phyloP scores from a whole-genome alignment of 2,329 filamentous ascomycete genomes.

The Shiraia bambusicola region DNA sequence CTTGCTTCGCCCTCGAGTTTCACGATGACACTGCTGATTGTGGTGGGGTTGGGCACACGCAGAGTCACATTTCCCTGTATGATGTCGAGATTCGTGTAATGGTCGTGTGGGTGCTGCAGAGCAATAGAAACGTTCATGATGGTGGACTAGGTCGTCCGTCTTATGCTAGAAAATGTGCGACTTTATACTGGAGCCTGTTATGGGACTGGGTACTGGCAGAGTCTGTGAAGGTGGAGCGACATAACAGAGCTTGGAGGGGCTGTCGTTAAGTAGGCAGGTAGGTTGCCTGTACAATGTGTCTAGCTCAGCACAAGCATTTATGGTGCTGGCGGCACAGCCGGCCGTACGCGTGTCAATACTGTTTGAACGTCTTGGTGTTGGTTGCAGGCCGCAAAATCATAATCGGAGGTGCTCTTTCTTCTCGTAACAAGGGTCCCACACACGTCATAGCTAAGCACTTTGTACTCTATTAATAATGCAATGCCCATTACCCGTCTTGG shows the following conservation, averaged over 20 bases:
- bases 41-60: constrained; percentile 47
- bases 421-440: constrained; percentile 9
- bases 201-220: constrained; percentile 18
- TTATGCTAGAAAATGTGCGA: not conserved
- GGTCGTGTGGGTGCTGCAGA: constrained; percentile 65
- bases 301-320: constrained; percentile 9
- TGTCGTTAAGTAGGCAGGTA: constrained; percentile 5
- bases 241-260: constrained; percentile 22
- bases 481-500: too few relatives aligned
- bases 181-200: constrained; percentile 9
- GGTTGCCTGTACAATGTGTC: constrained; percentile 8
- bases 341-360: constrained; percentile 35
- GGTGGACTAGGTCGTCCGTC: not conserved
- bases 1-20: constrained; percentile 80
- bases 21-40: constrained; percentile 63
- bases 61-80: constrained; percentile 61
- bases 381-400: constrained; percentile 18
- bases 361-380: constrained; percentile 17
- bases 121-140: constrained; percentile 60
- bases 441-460: constrained; percentile 19
- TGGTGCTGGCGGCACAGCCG: constrained; percentile 28
- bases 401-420: constrained; percentile 17
- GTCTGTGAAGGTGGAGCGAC: constrained; percentile 19
- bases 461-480: not conserved
- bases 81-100: constrained; percentile 78